Percentiles rank a stretch among this genome's conserved stretches.
Evolutionary conservation across 306 rosid species (phyloP).

Genomic region (Senna siamea): DNA sequence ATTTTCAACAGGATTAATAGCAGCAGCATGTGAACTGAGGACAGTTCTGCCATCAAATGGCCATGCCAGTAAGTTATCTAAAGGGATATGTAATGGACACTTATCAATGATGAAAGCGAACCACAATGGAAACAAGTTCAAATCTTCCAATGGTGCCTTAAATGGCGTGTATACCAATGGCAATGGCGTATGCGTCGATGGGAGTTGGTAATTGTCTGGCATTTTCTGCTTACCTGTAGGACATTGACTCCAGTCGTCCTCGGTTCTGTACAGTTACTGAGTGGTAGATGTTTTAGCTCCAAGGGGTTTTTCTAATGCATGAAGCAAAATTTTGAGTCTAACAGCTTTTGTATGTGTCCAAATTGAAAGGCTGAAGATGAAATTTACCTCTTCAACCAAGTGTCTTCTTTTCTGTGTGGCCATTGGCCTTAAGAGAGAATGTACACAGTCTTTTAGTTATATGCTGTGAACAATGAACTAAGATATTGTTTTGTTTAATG

Average conservation of each 20-base stretch:
- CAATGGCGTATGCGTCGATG: slow-evolving; percentile 56
- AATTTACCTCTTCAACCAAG: slow-evolving; percentile 41
- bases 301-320: slow-evolving; percentile 50
- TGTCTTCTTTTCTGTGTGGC: slow-evolving; percentile 49
- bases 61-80: slow-evolving; percentile 38
- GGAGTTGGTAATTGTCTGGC: slow-evolving; percentile 36
- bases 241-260: slow-evolving; percentile 48
- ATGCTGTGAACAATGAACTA: slow-evolving; percentile 41
- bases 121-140: slow-evolving; percentile 58
- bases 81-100: slow-evolving; percentile 58
- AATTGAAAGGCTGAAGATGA: slow-evolving; percentile 56
- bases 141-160: slow-evolving; percentile 60
- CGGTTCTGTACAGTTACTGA: slow-evolving; percentile 83
- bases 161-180: slow-evolving; percentile 67
- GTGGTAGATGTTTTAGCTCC: slow-evolving; percentile 66
- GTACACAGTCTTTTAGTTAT: slow-evolving; percentile 34
- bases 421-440: slow-evolving; percentile 38
- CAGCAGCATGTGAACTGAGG: slow-evolving; percentile 60
- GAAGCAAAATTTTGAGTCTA: slow-evolving; percentile 65
- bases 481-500: slow-evolving; percentile 39
- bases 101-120: slow-evolving; percentile 43
- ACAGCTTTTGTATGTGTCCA: slow-evolving; percentile 51
- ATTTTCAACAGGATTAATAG: slow-evolving; percentile 65
- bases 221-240: slow-evolving; percentile 40
- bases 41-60: slow-evolving; percentile 41